Conservation (phyloP, 495 filamentous ascomycete genomes). For the Hyaloscypha hepaticicola region DNA sequence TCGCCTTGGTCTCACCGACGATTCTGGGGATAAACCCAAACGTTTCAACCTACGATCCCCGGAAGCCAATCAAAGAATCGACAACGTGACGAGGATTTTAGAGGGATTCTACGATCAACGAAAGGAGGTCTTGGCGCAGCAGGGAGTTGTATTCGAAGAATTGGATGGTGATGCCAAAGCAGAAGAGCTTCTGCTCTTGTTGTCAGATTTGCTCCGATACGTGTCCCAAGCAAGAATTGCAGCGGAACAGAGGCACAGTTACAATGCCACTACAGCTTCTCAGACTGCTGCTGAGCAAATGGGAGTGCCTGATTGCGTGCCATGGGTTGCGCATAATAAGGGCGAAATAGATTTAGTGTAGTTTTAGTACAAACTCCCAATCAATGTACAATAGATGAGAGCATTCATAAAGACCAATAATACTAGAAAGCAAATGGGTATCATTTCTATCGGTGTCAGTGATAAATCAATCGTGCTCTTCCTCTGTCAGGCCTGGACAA, state of each 20-base stretch:
- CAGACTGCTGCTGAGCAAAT: slow-evolving; percentile 23
- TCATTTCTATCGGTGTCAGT: slow-evolving; percentile 27
- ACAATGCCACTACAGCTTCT: not conserved
- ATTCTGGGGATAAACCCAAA: slow-evolving; percentile 12
- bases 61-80: slow-evolving; percentile 28
- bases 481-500: slow-evolving; percentile 87
- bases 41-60: slow-evolving; percentile 4
- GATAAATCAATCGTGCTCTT: slow-evolving; percentile 74
- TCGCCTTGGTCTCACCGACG: slow-evolving; percentile 33
- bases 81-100: slow-evolving; percentile 32
- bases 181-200: slow-evolving; percentile 50
- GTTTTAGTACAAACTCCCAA: slow-evolving; percentile 4
- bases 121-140: slow-evolving; percentile 22
- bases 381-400: slow-evolving; percentile 3
- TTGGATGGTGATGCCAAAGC: slow-evolving; percentile 42
- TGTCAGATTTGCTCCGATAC: slow-evolving; percentile 49
- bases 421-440: slow-evolving; percentile 27
- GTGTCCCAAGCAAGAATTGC: slow-evolving; percentile 29
- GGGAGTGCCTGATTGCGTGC: slow-evolving; percentile 29
- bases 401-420: slow-evolving; percentile 2
- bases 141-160: slow-evolving; percentile 33
- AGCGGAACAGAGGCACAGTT: slow-evolving; percentile 6
- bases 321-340: slow-evolving; percentile 12
- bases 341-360: not conserved
- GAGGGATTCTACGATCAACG: slow-evolving; percentile 34